Percentiles rank a stretch among this genome's conserved stretches.
Conservation (phyloP, 2,329 filamentous ascomycete species). For the Chrysosphaeria jannelii region DNA sequence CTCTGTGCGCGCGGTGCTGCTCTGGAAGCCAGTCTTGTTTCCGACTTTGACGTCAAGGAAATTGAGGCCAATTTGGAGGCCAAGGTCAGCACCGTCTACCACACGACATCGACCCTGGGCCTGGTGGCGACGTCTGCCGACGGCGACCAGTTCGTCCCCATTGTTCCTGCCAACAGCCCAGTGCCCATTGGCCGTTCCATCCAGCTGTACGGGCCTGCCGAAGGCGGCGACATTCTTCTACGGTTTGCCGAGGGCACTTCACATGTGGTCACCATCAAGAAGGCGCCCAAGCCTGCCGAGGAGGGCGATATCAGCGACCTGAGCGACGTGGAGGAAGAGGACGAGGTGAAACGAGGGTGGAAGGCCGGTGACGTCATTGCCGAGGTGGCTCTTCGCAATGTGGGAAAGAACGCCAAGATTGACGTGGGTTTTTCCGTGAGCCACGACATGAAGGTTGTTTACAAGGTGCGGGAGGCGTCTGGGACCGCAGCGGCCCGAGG, state of each 20-base stretch:
- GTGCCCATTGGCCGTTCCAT: slow-evolving; percentile 67
- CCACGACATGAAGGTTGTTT: slow-evolving; percentile 47
- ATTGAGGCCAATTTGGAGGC: slow-evolving; percentile 92
- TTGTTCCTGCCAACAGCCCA: slow-evolving; percentile 65
- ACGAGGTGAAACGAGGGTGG: slow-evolving; percentile 68
- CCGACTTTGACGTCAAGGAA: slow-evolving; percentile 78
- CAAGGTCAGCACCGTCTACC: slow-evolving; percentile 76
- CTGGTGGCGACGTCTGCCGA: slow-evolving; percentile 38
- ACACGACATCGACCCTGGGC: slow-evolving; percentile 68
- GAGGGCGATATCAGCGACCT: slow-evolving; percentile 34
- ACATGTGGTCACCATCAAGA: slow-evolving; percentile 40
- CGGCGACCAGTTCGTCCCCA: slow-evolving; percentile 43
- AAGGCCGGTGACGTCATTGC: slow-evolving; percentile 60
- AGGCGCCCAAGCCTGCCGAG: slow-evolving; percentile 37
- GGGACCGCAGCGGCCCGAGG: slow-evolving; percentile 62
- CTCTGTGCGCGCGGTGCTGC: slow-evolving; percentile 69
- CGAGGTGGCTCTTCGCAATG: slow-evolving; percentile 54
- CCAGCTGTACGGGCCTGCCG: slow-evolving; percentile 44
- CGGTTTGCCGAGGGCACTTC: slow-evolving; percentile 67
- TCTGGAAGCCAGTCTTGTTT: slow-evolving; percentile 78
- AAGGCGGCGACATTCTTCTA: slow-evolving; percentile 66
- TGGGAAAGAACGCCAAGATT: slow-evolving; percentile 72
- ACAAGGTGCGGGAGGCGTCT: slow-evolving; percentile 64
- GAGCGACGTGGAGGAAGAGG: slow-evolving; percentile 37
- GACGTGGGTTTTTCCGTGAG: slow-evolving; percentile 80